Conservation (phyloP, 306 rosid genomes). For the Luffa aegyptiaca region DNA sequence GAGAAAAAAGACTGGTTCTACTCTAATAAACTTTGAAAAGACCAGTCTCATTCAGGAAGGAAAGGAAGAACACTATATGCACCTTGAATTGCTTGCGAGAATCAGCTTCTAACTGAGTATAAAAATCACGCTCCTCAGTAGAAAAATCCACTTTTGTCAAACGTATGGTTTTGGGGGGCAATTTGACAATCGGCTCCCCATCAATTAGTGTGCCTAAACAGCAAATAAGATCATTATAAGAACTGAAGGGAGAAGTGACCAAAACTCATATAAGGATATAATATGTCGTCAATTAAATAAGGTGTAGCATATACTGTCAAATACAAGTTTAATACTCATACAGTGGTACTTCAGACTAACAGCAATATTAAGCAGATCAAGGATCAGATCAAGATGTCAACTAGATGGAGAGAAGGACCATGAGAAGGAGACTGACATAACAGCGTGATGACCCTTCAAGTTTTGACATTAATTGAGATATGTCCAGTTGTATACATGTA, state of each 20-base stretch:
- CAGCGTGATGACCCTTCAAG: neutral
- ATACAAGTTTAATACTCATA: neutral
- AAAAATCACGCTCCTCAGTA: constrained; percentile 82
- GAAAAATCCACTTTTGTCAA: constrained; percentile 77
- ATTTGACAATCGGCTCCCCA: constrained; percentile 78
- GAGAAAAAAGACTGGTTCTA: neutral
- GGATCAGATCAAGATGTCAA: neutral
- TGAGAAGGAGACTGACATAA: neutral
- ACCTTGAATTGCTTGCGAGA: constrained; percentile 90
- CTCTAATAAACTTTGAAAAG: neutral
- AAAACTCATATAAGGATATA: neutral
- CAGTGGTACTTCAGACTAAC: neutral
- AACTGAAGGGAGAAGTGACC: neutral
- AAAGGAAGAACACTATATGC: constrained; percentile 10
- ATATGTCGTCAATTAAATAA: neutral
- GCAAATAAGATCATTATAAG: constrained; percentile 8
- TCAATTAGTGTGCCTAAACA: constrained; percentile 70
- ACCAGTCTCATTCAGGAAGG: neutral
- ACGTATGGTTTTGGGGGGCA: constrained; percentile 70
- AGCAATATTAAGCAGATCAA: neutral
- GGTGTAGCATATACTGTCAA: neutral
- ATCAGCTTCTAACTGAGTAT: constrained; percentile 83
- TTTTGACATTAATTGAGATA: neutral
- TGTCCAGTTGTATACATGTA: neutral
- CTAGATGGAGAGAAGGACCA: neutral